phyloP scores from a whole-genome alignment of 2,329 filamentous ascomycete genomes.

The Coniochaeta sp. region DNA sequence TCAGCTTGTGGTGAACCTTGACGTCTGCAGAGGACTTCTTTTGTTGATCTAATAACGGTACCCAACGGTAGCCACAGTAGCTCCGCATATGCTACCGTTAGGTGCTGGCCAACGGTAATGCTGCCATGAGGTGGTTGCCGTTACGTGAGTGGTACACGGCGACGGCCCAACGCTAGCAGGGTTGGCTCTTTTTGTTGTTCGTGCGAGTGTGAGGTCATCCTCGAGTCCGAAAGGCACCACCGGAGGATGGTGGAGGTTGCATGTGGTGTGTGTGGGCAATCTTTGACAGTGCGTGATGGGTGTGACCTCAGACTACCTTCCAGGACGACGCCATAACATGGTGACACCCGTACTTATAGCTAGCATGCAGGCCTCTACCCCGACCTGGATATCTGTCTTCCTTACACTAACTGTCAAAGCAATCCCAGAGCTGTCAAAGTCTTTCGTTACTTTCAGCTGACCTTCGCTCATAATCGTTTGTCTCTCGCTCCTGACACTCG shows the following conservation, averaged over 20 bases:
- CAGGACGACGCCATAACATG: neutral
- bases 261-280: neutral
- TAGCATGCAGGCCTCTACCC: neutral
- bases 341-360: neutral
- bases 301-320: too few relatives aligned
- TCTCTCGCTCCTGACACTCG: neutral
- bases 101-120: neutral
- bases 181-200: neutral
- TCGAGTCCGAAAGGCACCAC: neutral
- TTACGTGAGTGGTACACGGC: too few relatives aligned
- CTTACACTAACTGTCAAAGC: neutral
- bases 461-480: neutral
- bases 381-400: neutral
- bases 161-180: neutral
- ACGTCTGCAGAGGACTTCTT: too few relatives aligned
- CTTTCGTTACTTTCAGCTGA: constrained; percentile 1
- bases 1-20: too few relatives aligned
- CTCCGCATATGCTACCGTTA: neutral
- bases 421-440: neutral
- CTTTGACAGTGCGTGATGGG: too few relatives aligned
- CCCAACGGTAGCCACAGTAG: too few relatives aligned
- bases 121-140: neutral
- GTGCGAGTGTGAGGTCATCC: neutral
- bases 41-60: neutral
- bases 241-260: neutral